Conservation (phyloP, 2,329 filamentous ascomycete species). For the Colletotrichum truncatum region DNA sequence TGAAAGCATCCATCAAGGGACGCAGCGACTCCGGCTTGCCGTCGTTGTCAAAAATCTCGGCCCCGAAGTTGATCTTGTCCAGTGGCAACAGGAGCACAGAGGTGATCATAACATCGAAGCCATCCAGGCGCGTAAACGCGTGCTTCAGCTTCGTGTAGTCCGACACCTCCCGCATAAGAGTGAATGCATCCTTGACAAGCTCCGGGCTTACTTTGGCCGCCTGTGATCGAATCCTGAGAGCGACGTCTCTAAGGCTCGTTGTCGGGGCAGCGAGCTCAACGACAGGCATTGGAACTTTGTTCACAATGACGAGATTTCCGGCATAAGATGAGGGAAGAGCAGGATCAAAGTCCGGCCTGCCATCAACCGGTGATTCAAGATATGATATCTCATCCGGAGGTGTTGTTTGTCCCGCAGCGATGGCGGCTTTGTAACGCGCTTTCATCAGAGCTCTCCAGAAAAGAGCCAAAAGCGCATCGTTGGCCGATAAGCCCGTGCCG, state of each 20-base stretch:
- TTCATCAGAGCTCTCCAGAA: slow-evolving; percentile 47
- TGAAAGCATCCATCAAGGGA: slow-evolving; percentile 37
- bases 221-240: slow-evolving; percentile 35
- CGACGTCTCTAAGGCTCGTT: slow-evolving; percentile 37
- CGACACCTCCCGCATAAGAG: slow-evolving; percentile 36
- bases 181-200: slow-evolving; percentile 40
- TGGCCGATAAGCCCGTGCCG: slow-evolving; percentile 40
- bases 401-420: slow-evolving; percentile 30
- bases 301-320: slow-evolving; percentile 39
- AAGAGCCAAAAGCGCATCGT: slow-evolving; percentile 50
- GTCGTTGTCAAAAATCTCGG: slow-evolving; percentile 35
- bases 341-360: slow-evolving; percentile 40
- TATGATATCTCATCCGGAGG: slow-evolving; percentile 39
- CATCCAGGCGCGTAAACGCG: slow-evolving; percentile 38
- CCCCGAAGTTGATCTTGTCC: slow-evolving; percentile 39
- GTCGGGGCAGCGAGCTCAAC: slow-evolving; percentile 37
- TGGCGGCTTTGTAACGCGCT: slow-evolving; percentile 43
- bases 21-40: slow-evolving; percentile 39
- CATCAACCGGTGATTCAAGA: slow-evolving; percentile 44
- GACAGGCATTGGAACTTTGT: slow-evolving; percentile 35
- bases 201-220: slow-evolving; percentile 36
- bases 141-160: slow-evolving; percentile 36
- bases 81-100: slow-evolving; percentile 41
- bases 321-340: slow-evolving; percentile 40
- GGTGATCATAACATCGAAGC: slow-evolving; percentile 39